Evolutionary conservation across 108 stramenopile genomes (phyloP).

Genomic region (Cylindrotheca closterium): DNA sequence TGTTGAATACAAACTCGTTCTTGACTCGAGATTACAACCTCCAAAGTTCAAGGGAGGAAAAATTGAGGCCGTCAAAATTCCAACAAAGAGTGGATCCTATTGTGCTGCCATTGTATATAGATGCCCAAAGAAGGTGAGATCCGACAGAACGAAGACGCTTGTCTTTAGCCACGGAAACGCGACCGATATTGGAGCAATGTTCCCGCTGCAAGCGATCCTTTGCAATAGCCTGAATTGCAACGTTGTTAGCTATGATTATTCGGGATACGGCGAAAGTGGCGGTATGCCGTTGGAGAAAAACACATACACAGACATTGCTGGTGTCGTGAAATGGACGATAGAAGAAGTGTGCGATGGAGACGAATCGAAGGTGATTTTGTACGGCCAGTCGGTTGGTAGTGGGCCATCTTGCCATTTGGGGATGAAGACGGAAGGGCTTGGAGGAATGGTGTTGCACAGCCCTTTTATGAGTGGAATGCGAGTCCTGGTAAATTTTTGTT

Average conservation of each 20-base stretch:
- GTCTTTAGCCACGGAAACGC: conserved; percentile 92
- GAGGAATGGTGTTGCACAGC: conserved; percentile 79
- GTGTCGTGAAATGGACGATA: conserved; percentile 73
- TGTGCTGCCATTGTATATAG: conserved; percentile 69
- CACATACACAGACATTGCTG: conserved; percentile 82
- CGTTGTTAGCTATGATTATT: conserved; percentile 86
- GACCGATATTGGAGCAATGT: conserved; percentile 87
- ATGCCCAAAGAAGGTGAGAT: conserved; percentile 31
- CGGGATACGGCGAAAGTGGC: conserved; percentile 82
- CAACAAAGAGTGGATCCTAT: conserved; percentile 45
- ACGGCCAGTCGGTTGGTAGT: conserved; percentile 89
- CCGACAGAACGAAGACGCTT: conserved; percentile 60
- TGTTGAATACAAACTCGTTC: conserved; percentile 52
- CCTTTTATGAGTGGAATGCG: conserved; percentile 90
- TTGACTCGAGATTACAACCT: conserved; percentile 51
- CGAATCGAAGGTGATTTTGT: conserved; percentile 65
- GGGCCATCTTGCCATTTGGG: conserved; percentile 84
- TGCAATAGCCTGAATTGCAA: conserved; percentile 66
- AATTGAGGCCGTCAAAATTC: conserved; percentile 69
- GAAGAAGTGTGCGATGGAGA: conserved; percentile 39
- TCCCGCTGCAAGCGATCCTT: conserved; percentile 56
- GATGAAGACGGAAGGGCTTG: conserved; percentile 44
- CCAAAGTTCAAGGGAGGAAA: conserved; percentile 40
- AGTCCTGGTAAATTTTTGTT: too few relatives aligned
- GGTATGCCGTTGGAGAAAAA: conserved; percentile 78